Conservation (phyloP, 148 eudicot species). For the Rhododendron vialii region DNA sequence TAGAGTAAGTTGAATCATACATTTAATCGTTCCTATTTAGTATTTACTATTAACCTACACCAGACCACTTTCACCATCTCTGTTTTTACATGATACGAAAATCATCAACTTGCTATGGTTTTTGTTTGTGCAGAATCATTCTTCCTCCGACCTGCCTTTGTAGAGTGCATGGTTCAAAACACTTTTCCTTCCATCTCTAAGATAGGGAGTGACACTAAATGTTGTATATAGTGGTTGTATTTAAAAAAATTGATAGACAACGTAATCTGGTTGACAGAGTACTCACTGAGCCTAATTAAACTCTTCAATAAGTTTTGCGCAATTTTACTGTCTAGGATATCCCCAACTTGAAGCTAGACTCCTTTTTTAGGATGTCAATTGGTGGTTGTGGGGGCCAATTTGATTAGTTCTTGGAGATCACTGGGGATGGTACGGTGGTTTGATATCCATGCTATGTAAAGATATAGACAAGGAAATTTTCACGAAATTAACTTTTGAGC, state of each 20-base stretch:
- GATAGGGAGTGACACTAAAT: background rate
- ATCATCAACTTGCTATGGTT: background rate
- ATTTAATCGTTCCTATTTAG: background rate
- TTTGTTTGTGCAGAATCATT: background rate
- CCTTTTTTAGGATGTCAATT: background rate
- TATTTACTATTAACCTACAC: background rate
- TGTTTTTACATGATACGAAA: background rate
- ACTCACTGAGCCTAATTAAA: background rate
- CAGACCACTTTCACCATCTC: background rate
- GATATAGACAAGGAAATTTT: background rate
- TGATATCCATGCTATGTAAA: background rate
- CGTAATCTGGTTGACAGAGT: background rate
- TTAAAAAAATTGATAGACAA: background rate
- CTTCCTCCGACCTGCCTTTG: background rate
- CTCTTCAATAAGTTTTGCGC: background rate
- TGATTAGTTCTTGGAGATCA: background rate
- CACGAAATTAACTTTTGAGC: background rate
- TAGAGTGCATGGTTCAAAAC: background rate
- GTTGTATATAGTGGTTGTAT: background rate
- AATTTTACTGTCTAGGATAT: background rate
- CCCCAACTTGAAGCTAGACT: background rate
- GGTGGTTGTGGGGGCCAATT: background rate
- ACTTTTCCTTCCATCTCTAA: background rate
- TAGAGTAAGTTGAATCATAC: constrained; percentile 40
- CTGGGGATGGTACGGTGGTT: background rate